Evolutionary conservation across 179 eudicot genomes (phyloP).

Genomic region (Silene vulgaris): DNA sequence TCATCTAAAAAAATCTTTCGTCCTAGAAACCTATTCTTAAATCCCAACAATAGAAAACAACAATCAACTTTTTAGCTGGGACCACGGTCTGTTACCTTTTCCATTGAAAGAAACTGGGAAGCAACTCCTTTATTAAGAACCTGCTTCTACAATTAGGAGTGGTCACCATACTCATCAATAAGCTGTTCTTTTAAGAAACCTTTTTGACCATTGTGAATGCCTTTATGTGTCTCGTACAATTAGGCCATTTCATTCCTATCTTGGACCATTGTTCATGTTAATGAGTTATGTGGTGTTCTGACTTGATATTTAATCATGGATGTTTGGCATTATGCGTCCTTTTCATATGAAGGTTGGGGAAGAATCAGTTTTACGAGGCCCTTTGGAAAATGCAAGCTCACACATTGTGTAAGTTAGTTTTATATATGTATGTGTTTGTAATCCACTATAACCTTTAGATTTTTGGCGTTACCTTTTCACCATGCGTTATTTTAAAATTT

Average conservation of each 20-base stretch:
- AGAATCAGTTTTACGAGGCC: conserved; percentile 77
- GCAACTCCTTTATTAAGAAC: background rate
- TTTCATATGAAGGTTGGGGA: conserved; percentile 60
- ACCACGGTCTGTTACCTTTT: background rate
- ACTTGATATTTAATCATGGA: background rate
- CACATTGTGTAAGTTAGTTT: conserved; percentile 44
- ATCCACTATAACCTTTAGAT: background rate
- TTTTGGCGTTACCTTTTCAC: background rate
- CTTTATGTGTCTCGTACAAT: background rate
- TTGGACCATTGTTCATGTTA: conserved; percentile 2
- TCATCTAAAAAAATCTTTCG: background rate
- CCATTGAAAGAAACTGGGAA: background rate
- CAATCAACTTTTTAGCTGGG: background rate
- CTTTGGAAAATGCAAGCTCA: conserved; percentile 53
- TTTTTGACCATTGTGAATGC: background rate
- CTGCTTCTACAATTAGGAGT: background rate
- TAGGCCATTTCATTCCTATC: background rate
- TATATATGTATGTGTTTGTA: background rate
- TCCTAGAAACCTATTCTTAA: background rate
- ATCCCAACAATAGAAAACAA: background rate
- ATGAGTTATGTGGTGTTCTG: background rate
- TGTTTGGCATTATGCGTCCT: conserved; percentile 13
- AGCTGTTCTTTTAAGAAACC: conserved; percentile 3
- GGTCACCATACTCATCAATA: background rate
- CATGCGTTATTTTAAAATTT: conserved; percentile 6